Conservation (phyloP, 352 stramenopile species). For the Phytopythium litorale region DNA sequence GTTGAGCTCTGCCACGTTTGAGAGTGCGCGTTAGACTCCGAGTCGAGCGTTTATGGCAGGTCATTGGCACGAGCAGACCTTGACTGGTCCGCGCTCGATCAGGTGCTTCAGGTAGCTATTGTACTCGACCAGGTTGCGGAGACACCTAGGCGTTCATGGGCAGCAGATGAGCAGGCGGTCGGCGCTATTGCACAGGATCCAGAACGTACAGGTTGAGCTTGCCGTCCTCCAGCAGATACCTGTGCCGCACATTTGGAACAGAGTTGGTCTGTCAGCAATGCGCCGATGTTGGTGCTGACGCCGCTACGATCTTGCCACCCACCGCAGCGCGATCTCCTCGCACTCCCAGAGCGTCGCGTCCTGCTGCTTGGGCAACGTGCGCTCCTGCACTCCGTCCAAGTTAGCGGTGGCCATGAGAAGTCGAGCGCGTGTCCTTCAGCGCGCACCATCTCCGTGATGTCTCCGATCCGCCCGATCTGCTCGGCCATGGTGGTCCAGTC, state of each 20-base stretch:
- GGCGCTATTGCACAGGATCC: background rate
- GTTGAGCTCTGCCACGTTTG: slow-evolving; percentile 40
- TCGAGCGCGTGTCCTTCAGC: background rate
- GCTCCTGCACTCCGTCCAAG: slow-evolving; percentile 33
- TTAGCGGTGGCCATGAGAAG: too few relatives aligned
- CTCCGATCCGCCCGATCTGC: slow-evolving; percentile 83
- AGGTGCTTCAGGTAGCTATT: slow-evolving; percentile 75
- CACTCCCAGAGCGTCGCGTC: slow-evolving; percentile 90
- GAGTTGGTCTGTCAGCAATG: background rate
- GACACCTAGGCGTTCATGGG: slow-evolving; percentile 37
- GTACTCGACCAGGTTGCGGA: slow-evolving; percentile 81
- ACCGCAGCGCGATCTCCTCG: slow-evolving; percentile 83
- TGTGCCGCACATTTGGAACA: slow-evolving; percentile 9
- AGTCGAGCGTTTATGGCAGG: background rate
- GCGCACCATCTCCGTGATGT: slow-evolving; percentile 85
- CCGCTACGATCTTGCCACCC: background rate
- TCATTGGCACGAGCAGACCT: slow-evolving; percentile 20
- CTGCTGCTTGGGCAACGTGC: slow-evolving; percentile 73
- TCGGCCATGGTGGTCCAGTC: slow-evolving; percentile 88
- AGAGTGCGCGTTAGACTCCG: background rate
- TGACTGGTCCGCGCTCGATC: slow-evolving; percentile 56
- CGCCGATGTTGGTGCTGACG: background rate
- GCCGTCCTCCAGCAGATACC: slow-evolving; percentile 88
- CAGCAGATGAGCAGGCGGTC: background rate
- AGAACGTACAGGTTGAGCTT: slow-evolving; percentile 84